A percentile compares a stretch with the other conserved stretches of the same genome.
phyloP scores from a whole-genome alignment of 805 yeast species.

The Candida pseudoglaebosa region DNA sequence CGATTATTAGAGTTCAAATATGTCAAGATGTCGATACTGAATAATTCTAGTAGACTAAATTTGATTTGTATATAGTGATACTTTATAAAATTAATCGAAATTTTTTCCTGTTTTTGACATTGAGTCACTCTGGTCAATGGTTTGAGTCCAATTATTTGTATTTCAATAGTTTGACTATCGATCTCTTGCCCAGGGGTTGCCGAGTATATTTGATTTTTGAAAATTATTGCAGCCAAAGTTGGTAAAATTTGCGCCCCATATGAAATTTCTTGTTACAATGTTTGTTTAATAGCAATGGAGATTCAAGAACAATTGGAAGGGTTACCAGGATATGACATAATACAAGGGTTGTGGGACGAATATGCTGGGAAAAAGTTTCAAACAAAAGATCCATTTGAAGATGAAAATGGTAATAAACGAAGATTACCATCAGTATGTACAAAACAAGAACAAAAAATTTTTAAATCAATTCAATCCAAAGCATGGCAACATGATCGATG shows the following conservation, averaged over 20 bases:
- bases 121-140: too few relatives aligned
- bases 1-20: too few relatives aligned
- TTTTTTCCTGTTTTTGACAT: too few relatives aligned
- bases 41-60: too few relatives aligned
- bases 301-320: slow-evolving; percentile 24
- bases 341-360: slow-evolving; percentile 58
- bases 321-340: slow-evolving; percentile 57
- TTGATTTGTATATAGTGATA: too few relatives aligned
- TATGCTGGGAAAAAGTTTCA: slow-evolving; percentile 63
- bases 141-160: too few relatives aligned
- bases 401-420: slow-evolving; percentile 56
- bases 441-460: slow-evolving; percentile 57
- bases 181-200: too few relatives aligned
- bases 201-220: too few relatives aligned
- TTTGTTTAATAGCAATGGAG: background rate
- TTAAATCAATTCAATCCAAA: slow-evolving; percentile 67
- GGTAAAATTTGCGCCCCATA: too few relatives aligned
- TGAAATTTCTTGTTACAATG: background rate
- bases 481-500: slow-evolving; percentile 91
- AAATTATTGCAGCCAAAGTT: background rate
- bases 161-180: too few relatives aligned
- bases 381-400: slow-evolving; percentile 63
- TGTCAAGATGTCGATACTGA: too few relatives aligned
- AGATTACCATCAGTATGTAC: slow-evolving; percentile 51
- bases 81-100: too few relatives aligned